Evolutionary conservation across 306 rosid species (phyloP), one percentile per base, ranked within the genome.

Genomic region (Biancaea sappan): DNA sequence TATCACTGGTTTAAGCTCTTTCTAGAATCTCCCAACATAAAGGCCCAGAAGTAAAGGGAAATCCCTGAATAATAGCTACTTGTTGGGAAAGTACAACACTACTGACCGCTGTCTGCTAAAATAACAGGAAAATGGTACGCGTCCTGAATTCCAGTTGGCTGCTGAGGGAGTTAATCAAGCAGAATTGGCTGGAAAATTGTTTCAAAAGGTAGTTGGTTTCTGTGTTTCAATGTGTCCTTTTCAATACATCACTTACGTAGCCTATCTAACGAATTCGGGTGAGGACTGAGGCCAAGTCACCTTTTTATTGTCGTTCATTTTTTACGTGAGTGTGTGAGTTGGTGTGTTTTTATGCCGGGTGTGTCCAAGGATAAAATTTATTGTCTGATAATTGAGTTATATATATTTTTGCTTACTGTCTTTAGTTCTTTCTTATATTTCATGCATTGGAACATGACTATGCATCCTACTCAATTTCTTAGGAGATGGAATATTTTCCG

Each of bases 131-230:
- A 88, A 94, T 71, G 98, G 96, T 4, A 84, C 50, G 37, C 89
- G 40, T 71, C 86, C 91, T 11, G 90, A 94, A 74, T 94, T 79
- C 72, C 82, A 89, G 59, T 79, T 94, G 88, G 91, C 90, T 18
- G 16, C 88, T 6, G 94, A 94, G 21, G 97, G 98, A 48, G 83
- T 85, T 22, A 66, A 43, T 71, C 97, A 88, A 73, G 97, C 97
- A 32, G 81, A 78, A 28, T 44, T 74, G 81, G 96, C 97, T 50
- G 97, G 84, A 32, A 61, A 79, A 38, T 79, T 60, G 48, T 91
- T 94, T 77, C 80, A 28, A 44, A 85, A 86, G 92, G 98, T 88
- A 38, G 12, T 1, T 11, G 9, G 24, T 66, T 46, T 76, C 14
- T 44, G 18, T 58, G 43, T 7, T 32, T 37, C 40, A 11, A 0